Conservation (phyloP, 148 eudicot genomes). For the Rhododendron mucronatum region DNA sequence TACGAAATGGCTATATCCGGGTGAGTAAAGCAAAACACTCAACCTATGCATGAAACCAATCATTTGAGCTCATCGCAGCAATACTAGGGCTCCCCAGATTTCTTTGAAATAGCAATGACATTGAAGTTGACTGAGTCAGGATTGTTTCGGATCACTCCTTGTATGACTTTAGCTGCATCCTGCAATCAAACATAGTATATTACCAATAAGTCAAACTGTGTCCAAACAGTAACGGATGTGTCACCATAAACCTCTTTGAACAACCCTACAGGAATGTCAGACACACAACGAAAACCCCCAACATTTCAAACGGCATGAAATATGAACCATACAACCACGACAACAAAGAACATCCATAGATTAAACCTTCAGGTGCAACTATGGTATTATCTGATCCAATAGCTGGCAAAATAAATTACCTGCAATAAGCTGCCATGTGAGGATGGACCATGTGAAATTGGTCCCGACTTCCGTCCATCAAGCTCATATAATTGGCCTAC, state of each 20-base stretch:
- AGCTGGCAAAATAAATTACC: constrained; percentile 32
- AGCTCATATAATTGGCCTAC: constrained; percentile 90
- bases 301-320: neutral
- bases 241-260: neutral
- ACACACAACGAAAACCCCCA: neutral
- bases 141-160: constrained; percentile 58
- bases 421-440: constrained; percentile 61
- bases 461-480: constrained; percentile 81
- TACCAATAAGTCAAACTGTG: neutral
- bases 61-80: constrained; percentile 6
- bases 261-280: neutral
- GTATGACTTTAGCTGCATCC: constrained; percentile 90
- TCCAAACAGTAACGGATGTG: neutral
- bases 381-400: too few species aligned
- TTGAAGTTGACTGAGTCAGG: constrained; percentile 83
- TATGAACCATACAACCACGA: neutral
- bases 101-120: constrained; percentile 81
- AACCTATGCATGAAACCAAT: neutral
- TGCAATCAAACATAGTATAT: constrained; percentile 18
- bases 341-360: neutral
- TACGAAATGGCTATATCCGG: neutral
- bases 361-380: neutral
- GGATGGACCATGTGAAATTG: constrained; percentile 77
- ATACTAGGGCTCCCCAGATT: constrained; percentile 14
- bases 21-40: neutral